Conservation (phyloP, 1,284 basidiomycete species). For the Fomitopsis betulina region DNA sequence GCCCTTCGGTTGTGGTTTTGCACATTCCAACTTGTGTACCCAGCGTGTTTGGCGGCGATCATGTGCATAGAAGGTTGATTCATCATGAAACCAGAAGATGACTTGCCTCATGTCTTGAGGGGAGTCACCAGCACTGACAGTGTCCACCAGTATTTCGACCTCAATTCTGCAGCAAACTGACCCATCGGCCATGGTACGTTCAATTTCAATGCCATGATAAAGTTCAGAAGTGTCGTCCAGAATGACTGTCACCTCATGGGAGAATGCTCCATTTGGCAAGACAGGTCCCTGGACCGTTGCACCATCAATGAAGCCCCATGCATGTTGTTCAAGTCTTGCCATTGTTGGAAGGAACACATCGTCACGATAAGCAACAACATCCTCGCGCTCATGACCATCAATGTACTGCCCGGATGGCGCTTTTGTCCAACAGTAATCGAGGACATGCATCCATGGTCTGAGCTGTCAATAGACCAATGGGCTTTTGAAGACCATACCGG, state of each 20-base stretch:
- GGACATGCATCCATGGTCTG: background rate
- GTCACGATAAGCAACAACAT: slow-evolving; percentile 31
- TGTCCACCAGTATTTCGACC: too few relatives aligned
- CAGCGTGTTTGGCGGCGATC: slow-evolving; percentile 18
- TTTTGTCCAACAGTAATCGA: background rate
- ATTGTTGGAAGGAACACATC: slow-evolving; percentile 28
- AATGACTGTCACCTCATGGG: too few relatives aligned
- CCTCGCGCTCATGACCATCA: slow-evolving; percentile 33
- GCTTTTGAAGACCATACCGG: background rate
- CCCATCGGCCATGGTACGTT: too few relatives aligned
- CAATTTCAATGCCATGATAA: too few relatives aligned
- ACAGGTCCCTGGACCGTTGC: too few relatives aligned
- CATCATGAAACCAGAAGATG: too few relatives aligned
- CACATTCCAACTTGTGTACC: slow-evolving; percentile 13
- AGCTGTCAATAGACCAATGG: background rate
- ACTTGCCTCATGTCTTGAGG: too few relatives aligned
- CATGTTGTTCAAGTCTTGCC: slow-evolving; percentile 22
- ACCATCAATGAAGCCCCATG: too few relatives aligned
- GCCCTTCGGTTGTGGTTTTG: slow-evolving; percentile 21
- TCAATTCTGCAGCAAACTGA: too few relatives aligned
- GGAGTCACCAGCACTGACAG: slow-evolving; percentile 19
- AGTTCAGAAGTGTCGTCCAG: too few relatives aligned
- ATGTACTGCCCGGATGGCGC: slow-evolving; percentile 17
- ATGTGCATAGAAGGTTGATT: too few relatives aligned
- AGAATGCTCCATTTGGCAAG: too few relatives aligned